Evolutionary conservation across 768 basidiomycete species (phyloP).

Genomic region (Hydnomerulius pinastri): DNA sequence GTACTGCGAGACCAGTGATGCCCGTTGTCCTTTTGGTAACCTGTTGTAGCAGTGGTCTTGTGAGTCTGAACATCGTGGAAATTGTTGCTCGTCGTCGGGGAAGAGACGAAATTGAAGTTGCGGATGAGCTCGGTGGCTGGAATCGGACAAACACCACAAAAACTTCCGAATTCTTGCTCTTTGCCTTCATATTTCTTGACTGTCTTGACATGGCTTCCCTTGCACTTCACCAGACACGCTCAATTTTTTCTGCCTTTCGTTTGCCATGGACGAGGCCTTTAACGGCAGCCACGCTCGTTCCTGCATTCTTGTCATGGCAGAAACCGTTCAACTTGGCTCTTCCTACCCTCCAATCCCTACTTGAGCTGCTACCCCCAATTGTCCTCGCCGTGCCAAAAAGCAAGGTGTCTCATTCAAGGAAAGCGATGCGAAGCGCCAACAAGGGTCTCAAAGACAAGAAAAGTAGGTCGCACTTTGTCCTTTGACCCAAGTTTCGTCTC

Average conservation of each 20-base stretch:
- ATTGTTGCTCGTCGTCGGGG: conserved; percentile 19
- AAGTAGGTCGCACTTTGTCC: conserved; percentile 46
- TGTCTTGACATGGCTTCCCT: conserved; percentile 43
- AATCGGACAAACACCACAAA: not conserved
- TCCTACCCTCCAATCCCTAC: conserved; percentile 47
- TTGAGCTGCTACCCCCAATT: conserved; percentile 84
- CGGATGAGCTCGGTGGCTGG: conserved; percentile 4
- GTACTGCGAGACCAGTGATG: conserved; percentile 80
- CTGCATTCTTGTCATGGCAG: conserved; percentile 25
- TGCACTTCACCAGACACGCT: conserved; percentile 35
- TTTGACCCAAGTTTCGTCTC: not conserved
- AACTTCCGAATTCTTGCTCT: not conserved
- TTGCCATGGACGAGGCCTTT: conserved; percentile 22
- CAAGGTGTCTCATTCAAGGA: conserved; percentile 90
- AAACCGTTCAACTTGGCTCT: conserved; percentile 36
- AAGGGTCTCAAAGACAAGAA: conserved; percentile 95
- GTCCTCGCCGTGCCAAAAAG: conserved; percentile 93
- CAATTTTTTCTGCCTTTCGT: conserved; percentile 23
- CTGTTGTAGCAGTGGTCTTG: conserved; percentile 67
- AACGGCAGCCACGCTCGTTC: conserved; percentile 14
- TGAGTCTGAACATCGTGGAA: conserved; percentile 70
- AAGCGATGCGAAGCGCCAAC: conserved; percentile 92
- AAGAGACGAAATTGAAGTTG: conserved; percentile 16
- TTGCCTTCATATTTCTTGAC: not conserved
- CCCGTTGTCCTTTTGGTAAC: conserved; percentile 79